These are phyloP conservation scores for Murraya paniculata DNA, from an alignment of 345 rosid genomes.

Conservation along the genomic window DNA sequence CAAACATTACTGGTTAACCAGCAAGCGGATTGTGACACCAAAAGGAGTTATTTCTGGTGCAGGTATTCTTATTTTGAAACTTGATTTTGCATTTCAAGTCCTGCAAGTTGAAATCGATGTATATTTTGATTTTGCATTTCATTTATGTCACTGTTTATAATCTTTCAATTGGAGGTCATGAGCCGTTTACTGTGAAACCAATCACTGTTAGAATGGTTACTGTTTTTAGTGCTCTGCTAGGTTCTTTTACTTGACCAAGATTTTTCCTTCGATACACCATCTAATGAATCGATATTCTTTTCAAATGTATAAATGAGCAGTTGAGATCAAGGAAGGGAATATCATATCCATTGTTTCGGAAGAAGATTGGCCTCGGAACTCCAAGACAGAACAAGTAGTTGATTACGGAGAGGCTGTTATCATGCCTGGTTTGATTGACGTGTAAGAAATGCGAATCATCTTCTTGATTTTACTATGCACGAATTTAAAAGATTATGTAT, in stretches of 20 bases:
- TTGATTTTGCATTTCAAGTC: neutral
- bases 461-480: neutral
- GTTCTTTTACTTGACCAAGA: neutral
- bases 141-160: neutral
- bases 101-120: neutral
- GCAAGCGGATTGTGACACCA: constrained; percentile 74
- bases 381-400: constrained; percentile 43
- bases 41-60: constrained; percentile 71
- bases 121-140: neutral
- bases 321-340: constrained; percentile 61
- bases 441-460: constrained; percentile 44
- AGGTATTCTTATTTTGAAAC: constrained; percentile 34
- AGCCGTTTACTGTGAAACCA: neutral
- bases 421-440: constrained; percentile 96
- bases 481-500: neutral
- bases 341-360: constrained; percentile 59
- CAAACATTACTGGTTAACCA: constrained; percentile 67
- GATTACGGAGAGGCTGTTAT: constrained; percentile 86
- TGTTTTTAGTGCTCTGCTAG: neutral
- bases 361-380: constrained; percentile 52
- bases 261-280: neutral
- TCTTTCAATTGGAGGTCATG: neutral
- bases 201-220: neutral
- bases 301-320: constrained; percentile 35
- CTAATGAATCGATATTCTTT: neutral